Evolutionary conservation across 2,329 filamentous ascomycete genomes (phyloP), one percentile per base, ranked within the genome.

Genomic region (Aureobasidium sp.): DNA sequence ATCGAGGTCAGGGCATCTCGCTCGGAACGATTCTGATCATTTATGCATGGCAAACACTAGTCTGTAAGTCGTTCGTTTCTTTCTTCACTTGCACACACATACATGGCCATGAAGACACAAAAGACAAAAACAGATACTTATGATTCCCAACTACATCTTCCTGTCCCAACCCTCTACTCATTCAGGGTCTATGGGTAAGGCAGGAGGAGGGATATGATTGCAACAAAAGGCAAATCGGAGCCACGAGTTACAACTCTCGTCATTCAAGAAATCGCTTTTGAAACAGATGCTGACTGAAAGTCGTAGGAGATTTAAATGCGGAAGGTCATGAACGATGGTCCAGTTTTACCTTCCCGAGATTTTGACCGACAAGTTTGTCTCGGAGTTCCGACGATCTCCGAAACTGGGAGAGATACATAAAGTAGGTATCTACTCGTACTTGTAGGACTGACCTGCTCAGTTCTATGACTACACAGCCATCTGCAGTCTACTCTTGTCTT

Each of bases 221-320:
- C 53, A 57, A 57, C 53, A 57, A 46, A 57, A 57, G 53, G 53
- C 53, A 57, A 57, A 57, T 57, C 53, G 29, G 53, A 57, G 53
- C 53, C 53, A 35, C 19, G 21, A 31, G 35, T 0, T 27, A 35
- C 1, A 1, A 50, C n/a, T 19, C 19, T 17, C 21, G 9, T 50
- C 29, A 21, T 9, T 11, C 9, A 21, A 17, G 2, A 38, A 25
- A 2, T 19, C 4, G 2, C 17, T 31, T 9, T 23, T 9, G 9
- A 19, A 1, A 17, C 19, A 3, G 10, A 27, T 51, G 31, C 47
- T 51, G 21, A 51, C 33, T 23, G 11, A 19, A 15, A 35, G 11
- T 23, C 10, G 19, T 46, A 27, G 43, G 25, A 46, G 17, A 9
- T 29, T 4, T 4, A 5, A 5, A 9, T 29, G 27, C 27, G 27